A percentile compares a stretch with the other conserved stretches of the same genome.
phyloP scores from a whole-genome alignment of 805 yeast species.

The Yamadazyma sp. region DNA sequence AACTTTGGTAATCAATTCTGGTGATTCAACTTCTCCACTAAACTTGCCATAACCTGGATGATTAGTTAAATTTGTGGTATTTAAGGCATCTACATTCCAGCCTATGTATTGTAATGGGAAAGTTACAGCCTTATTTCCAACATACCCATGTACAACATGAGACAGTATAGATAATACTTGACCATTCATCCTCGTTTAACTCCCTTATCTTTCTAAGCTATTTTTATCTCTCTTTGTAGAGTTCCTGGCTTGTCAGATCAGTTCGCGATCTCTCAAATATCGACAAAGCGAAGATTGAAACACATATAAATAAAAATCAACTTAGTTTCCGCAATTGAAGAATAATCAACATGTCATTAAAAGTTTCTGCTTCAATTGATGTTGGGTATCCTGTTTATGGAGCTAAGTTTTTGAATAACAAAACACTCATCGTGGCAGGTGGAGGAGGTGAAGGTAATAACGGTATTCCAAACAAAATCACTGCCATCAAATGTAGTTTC shows the following conservation, averaged over 20 bases:
- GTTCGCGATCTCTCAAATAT: constrained; percentile 3
- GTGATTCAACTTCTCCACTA: constrained; percentile 43
- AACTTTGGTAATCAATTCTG: constrained; percentile 24
- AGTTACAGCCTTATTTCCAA: constrained; percentile 64
- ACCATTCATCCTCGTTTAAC: neutral
- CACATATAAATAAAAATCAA: neutral
- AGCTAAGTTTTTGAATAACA: constrained; percentile 62
- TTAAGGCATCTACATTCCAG: constrained; percentile 67
- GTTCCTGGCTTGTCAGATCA: too few species aligned
- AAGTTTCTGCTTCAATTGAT: constrained; percentile 34
- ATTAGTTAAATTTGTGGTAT: constrained; percentile 64
- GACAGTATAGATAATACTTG: constrained; percentile 56
- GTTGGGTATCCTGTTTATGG: constrained; percentile 80
- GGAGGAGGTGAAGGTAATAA: constrained; percentile 96
- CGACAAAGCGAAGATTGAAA: neutral
- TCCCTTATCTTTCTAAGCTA: too few species aligned
- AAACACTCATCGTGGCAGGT: constrained; percentile 71
- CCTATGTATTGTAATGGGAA: constrained; percentile 64
- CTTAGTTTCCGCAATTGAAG: neutral
- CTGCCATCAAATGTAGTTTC: constrained; percentile 60
- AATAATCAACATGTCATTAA: constrained; percentile 23
- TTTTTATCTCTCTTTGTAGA: too few species aligned
- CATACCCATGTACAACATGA: constrained; percentile 72
- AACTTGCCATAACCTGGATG: constrained; percentile 69
- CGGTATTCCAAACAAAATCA: constrained; percentile 81